Base-by-base conservation (phyloP, 345 rosid species). In the Bruguiera parviflora region DNA sequence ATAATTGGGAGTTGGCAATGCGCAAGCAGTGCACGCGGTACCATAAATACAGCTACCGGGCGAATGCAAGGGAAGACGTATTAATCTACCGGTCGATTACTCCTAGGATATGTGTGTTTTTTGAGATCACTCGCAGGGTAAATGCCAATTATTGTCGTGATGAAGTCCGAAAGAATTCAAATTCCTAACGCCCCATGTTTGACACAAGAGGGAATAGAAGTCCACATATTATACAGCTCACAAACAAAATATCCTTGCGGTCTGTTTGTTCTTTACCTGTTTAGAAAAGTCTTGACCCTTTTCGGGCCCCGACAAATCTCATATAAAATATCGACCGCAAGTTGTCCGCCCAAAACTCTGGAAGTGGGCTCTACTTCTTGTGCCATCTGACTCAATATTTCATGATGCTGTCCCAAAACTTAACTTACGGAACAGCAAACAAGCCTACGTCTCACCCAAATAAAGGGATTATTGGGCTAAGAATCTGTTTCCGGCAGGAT, bases 21-120 rank as follows among this genome's bases (percentile, higher is more conserved):
- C 39, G 28, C 64, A 58, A 33, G 64, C 32, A 43, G 33, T 59
- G 35, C 28, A 35, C 51, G 59, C 19, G 3, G 21, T 53, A n/a
- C 20, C 20, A 53, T 55, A 22, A 55, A 55, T 28, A 55, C 24
- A 22, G 46, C 46, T 39, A 39, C 15, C 46, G 46, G 16, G 46
- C 16, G 22, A 21, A 55, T 55, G 11, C 58, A 22, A 55, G 27
- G 58, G 13, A 8, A 55, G 13, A 39, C 15, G 15, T 39, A 39
- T 39, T 39, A 39, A 39, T 10, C 11, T 10, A 10, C 46, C 3
- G 46, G 46, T 39, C 82, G 83, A 61, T 73, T 52, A 35, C 67
- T 71, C 27, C 84, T 68, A 83, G 29, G 80, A 20, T 8, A 1
- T 39, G 46, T 8, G 58, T 22, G 1, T 55, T 22, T n/a, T 9